These are phyloP conservation scores for Stereum hirsutum DNA, from an alignment of 1,284 basidiomycete genomes.

Conservation along the genomic window DNA sequence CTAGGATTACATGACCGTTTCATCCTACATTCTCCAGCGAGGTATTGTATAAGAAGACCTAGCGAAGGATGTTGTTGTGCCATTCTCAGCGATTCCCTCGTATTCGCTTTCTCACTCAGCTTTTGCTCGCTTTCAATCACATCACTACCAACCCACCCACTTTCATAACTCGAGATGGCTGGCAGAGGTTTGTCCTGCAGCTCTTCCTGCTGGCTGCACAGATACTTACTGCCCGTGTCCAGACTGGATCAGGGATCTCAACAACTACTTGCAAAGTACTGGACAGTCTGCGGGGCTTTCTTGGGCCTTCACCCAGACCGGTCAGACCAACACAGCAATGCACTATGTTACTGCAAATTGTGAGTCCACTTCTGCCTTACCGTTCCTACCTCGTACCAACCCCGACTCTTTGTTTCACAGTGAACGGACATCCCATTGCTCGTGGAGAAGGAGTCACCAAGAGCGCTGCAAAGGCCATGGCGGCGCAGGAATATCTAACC, in stretches of 20 bases:
- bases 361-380: neutral
- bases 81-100: neutral
- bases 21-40: too few species aligned
- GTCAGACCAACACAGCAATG: neutral
- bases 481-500: too few species aligned
- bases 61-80: neutral
- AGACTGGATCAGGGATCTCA: neutral
- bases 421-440: neutral
- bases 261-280: slow-evolving; percentile 1
- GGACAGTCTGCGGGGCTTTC: neutral
- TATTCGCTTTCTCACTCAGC: neutral
- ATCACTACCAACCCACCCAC: neutral
- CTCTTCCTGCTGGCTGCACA: neutral
- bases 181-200: neutral
- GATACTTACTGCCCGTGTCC: neutral
- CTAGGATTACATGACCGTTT: too few species aligned
- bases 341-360: neutral
- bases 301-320: neutral
- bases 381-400: neutral
- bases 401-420: neutral
- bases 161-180: neutral
- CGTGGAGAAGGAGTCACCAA: neutral
- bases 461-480: neutral
- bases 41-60: neutral
- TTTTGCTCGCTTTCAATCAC: neutral